Conservation (phyloP, 805 yeast genomes). For the Sporopachydermia quercuum region DNA sequence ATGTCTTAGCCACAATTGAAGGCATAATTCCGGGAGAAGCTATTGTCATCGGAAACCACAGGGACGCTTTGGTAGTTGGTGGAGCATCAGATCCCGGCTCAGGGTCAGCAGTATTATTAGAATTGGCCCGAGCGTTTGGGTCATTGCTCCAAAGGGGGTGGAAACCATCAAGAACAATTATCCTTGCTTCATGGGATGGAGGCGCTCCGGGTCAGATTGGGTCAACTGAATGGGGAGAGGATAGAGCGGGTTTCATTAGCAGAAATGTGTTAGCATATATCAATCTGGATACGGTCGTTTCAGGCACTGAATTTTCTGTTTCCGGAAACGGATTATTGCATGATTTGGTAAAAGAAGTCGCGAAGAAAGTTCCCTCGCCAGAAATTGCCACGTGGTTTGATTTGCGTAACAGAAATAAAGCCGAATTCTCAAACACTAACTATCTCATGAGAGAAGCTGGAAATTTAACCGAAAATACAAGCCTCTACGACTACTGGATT, state of each 20-base stretch:
- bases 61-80: slow-evolving; percentile 71
- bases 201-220: slow-evolving; percentile 63
- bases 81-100: slow-evolving; percentile 73
- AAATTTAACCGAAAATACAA: too few relatives aligned
- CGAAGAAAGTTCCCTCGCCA: slow-evolving; percentile 34
- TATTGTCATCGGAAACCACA: slow-evolving; percentile 57
- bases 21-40: slow-evolving; percentile 34
- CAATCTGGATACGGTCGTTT: slow-evolving; percentile 51
- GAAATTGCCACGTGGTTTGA: too few relatives aligned
- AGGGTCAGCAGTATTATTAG: slow-evolving; percentile 52
- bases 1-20: slow-evolving; percentile 34
- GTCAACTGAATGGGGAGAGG: slow-evolving; percentile 66
- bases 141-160: slow-evolving; percentile 40
- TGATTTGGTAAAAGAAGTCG: slow-evolving; percentile 26
- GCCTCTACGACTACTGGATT: slow-evolving; percentile 22
- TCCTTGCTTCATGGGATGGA: slow-evolving; percentile 71
- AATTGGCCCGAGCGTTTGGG: slow-evolving; percentile 45
- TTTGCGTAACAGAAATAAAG: too few relatives aligned
- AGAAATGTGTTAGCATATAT: slow-evolving; percentile 48
- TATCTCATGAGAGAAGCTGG: slow-evolving; percentile 12
- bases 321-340: slow-evolving; percentile 48
- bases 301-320: slow-evolving; percentile 37
- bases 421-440: neutral
- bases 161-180: slow-evolving; percentile 59
- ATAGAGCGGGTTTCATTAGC: slow-evolving; percentile 28